phyloP scores from a whole-genome alignment of 805 yeast genomes.

The Ogataea ramenticola region DNA sequence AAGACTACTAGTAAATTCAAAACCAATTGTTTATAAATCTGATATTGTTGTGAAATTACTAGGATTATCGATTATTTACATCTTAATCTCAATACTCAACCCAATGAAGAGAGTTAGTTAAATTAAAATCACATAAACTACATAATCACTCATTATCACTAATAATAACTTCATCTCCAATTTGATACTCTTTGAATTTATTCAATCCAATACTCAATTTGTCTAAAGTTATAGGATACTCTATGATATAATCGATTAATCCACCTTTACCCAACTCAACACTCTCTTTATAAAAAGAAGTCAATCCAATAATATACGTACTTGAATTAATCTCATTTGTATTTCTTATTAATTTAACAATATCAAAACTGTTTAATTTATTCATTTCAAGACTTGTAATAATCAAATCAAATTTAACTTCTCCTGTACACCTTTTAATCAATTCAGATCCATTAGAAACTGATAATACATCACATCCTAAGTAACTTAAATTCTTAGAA shows the following conservation, averaged over 20 bases:
- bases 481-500: conserved; percentile 50
- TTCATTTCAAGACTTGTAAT: conserved; percentile 67
- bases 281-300: conserved; percentile 68
- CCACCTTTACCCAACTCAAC: no score
- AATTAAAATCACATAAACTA: not conserved
- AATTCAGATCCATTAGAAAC: conserved; percentile 78
- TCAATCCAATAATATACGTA: conserved; percentile 72
- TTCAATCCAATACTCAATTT: conserved; percentile 26
- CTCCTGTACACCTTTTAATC: conserved; percentile 73
- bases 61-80: not conserved
- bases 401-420: conserved; percentile 77
- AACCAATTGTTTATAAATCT: not conserved
- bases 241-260: conserved; percentile 61
- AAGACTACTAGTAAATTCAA: not conserved
- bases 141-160: conserved; percentile 23
- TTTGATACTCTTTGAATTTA: conserved; percentile 12
- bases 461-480: conserved; percentile 76
- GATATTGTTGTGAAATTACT: not conserved
- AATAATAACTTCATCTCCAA: conserved; percentile 25
- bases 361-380: conserved; percentile 65
- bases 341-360: conserved; percentile 64
- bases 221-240: conserved; percentile 52
- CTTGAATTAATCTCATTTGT: conserved; percentile 72
- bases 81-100: not conserved
- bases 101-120: not conserved